phyloP scores from a whole-genome alignment of 2,329 filamentous ascomycete genomes.

The Alternaria gaisen region DNA sequence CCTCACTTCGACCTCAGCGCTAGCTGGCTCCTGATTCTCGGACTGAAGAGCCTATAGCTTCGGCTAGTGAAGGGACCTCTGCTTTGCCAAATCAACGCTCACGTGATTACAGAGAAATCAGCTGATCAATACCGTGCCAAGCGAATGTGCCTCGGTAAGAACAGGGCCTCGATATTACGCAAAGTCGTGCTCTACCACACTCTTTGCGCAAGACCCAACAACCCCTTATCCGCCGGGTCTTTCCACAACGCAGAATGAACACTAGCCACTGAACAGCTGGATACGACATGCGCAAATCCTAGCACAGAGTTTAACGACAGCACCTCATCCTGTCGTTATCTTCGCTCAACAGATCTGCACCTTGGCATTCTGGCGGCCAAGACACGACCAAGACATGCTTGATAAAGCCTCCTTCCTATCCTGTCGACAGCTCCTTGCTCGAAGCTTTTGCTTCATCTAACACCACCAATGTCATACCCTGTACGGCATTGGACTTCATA shows the following conservation, averaged over 20 bases:
- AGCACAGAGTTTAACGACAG: neutral
- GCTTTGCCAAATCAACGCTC: neutral
- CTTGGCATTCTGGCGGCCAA: constrained; percentile 23
- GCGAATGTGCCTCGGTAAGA: neutral
- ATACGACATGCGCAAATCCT: neutral
- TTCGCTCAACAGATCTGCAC: constrained; percentile 23
- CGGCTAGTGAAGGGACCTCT: no score
- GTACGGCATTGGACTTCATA: constrained; percentile 28
- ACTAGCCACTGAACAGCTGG: neutral
- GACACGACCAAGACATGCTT: constrained; percentile 37
- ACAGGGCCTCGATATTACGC: neutral
- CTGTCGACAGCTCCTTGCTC: constrained; percentile 27
- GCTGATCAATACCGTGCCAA: neutral
- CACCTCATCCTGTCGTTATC: neutral
- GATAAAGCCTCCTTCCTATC: constrained; percentile 47
- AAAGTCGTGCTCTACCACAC: neutral
- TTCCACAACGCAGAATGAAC: neutral
- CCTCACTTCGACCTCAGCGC: neutral
- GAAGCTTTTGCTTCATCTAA: constrained; percentile 46
- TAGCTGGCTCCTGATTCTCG: neutral
- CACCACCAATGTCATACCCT: constrained; percentile 39
- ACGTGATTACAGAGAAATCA: neutral
- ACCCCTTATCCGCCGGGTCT: neutral
- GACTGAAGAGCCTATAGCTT: neutral
- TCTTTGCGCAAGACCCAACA: constrained; percentile 1